Evolutionary conservation across 495 filamentous ascomycete genomes (phyloP).

Genomic region (Penicillium coffeae): DNA sequence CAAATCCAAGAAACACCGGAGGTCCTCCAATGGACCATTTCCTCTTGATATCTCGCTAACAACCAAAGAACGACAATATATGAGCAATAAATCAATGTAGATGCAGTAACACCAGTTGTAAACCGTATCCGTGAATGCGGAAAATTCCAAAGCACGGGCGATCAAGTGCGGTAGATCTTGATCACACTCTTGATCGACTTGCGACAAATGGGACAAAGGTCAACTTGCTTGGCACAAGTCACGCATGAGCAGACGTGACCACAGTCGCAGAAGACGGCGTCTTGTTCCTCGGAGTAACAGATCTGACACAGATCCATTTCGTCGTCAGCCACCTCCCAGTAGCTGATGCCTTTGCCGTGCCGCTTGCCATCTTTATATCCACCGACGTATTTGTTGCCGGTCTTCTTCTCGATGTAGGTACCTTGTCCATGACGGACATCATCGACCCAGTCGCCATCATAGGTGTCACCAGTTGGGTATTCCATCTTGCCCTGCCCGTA

Average conservation of each 20-base stretch:
- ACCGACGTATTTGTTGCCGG: constrained; percentile 61
- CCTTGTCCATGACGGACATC: constrained; percentile 58
- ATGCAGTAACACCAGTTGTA: neutral
- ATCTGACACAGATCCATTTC: constrained; percentile 60
- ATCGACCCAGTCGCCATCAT: constrained; percentile 56
- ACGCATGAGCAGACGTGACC: constrained; percentile 64
- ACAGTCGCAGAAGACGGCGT: constrained; percentile 62
- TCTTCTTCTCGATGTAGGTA: constrained; percentile 53
- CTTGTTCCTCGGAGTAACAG: constrained; percentile 60
- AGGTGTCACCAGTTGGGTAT: constrained; percentile 60
- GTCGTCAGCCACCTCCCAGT: constrained; percentile 60
- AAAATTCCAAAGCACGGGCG: constrained; percentile 1
- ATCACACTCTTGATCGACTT: constrained; percentile 55
- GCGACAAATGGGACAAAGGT: constrained; percentile 62
- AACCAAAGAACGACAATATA: constrained; percentile 6
- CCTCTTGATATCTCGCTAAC: constrained; percentile 7
- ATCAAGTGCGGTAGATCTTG: constrained; percentile 49
- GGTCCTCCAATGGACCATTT: neutral
- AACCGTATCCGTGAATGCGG: neutral
- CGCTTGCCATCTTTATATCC: constrained; percentile 60
- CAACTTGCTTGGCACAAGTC: constrained; percentile 59
- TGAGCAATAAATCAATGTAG: no score
- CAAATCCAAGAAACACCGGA: neutral
- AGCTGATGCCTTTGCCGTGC: constrained; percentile 60
- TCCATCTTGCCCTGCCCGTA: constrained; percentile 55